These are phyloP conservation scores for Citropsis articulata DNA, from an alignment of 345 rosid genomes.

Conservation along the genomic window DNA sequence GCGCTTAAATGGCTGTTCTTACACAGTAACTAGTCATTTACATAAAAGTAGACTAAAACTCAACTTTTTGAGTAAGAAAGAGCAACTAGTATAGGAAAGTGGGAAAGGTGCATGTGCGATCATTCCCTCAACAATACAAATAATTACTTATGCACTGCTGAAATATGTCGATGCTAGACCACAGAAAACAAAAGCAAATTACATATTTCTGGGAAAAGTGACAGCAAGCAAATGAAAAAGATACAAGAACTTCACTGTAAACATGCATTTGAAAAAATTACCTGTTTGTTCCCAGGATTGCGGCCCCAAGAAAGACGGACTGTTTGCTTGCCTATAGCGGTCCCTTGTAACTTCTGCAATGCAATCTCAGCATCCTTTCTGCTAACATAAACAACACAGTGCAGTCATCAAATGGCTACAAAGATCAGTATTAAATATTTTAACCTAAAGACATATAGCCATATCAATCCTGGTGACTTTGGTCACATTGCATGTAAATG, in stretches of 20 bases:
- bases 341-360: slow-evolving; percentile 66
- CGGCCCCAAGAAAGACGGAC: slow-evolving; percentile 99
- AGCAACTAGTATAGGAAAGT: not conserved
- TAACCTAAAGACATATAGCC: not conserved
- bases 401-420: slow-evolving; percentile 7
- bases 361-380: slow-evolving; percentile 94
- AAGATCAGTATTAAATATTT: not conserved
- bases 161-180: not conserved
- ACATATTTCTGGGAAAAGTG: not conserved
- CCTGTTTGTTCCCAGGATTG: slow-evolving; percentile 81
- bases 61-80: not conserved
- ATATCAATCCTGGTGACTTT: not conserved
- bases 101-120: not conserved
- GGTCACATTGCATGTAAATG: not conserved
- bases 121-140: not conserved
- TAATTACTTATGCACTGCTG: not conserved
- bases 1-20: not conserved
- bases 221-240: not conserved
- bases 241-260: not conserved
- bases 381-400: slow-evolving; percentile 18
- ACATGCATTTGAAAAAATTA: slow-evolving; percentile 18
- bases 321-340: slow-evolving; percentile 81
- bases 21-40: not conserved
- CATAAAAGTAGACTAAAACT: not conserved
- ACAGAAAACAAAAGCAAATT: not conserved